Conservation (phyloP, 805 yeast species). For the Lachancea sp. region DNA sequence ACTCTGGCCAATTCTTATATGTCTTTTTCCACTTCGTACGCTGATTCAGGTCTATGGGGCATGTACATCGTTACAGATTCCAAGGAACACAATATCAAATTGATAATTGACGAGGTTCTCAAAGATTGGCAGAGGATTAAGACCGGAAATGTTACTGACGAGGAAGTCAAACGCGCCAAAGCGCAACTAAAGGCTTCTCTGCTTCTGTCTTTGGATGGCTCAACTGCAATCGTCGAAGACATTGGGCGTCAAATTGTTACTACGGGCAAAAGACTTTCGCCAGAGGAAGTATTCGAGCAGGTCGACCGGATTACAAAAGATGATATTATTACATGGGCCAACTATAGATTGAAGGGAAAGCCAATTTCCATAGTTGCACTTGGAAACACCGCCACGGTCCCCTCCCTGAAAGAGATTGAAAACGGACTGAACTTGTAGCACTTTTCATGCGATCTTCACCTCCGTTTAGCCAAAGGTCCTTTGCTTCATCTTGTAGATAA, state of each 20-base stretch:
- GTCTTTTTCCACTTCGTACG: constrained; percentile 95
- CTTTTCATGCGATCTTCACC: not conserved
- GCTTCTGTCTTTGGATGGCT: constrained; percentile 82
- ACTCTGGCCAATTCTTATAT: constrained; percentile 84
- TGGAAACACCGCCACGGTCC: constrained; percentile 71
- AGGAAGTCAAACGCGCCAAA: constrained; percentile 90
- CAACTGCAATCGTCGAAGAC: constrained; percentile 95
- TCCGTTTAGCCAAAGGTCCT: not conserved
- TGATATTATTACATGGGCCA: constrained; percentile 86
- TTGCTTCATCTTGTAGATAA: constrained; percentile 2
- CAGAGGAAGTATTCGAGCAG: constrained; percentile 45
- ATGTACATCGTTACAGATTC: constrained; percentile 81
- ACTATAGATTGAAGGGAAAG: constrained; percentile 65
- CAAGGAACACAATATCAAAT: constrained; percentile 55
- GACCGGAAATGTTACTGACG: constrained; percentile 66
- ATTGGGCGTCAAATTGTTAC: constrained; percentile 96
- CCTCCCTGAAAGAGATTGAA: constrained; percentile 58
- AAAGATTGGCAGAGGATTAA: constrained; percentile 87
- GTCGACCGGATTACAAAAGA: constrained; percentile 72
- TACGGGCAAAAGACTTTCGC: constrained; percentile 60
- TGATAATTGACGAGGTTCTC: constrained; percentile 66
- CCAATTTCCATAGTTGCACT: constrained; percentile 89
- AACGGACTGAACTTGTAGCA: constrained; percentile 19
- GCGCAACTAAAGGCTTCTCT: constrained; percentile 91
- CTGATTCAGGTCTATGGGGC: constrained; percentile 98